These are phyloP conservation scores for Ophiostoma quercus DNA, from an alignment of 2,329 filamentous ascomycete genomes.

Conservation along the genomic window DNA sequence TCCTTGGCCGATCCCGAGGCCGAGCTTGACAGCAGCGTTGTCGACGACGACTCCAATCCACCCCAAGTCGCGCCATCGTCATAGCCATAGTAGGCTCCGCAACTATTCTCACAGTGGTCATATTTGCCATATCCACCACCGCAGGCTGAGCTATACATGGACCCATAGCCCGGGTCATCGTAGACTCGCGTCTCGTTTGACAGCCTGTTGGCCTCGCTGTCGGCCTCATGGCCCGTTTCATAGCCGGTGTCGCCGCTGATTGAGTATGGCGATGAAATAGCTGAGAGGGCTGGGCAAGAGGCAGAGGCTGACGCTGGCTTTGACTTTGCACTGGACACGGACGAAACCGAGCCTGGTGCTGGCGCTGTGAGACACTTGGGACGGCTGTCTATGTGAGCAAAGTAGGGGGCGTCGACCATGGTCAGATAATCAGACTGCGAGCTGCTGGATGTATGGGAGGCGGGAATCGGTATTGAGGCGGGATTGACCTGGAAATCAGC, in stretches of 20 bases:
- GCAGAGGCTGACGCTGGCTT: neutral
- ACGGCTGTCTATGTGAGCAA: neutral
- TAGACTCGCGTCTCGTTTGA: neutral
- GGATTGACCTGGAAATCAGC: neutral
- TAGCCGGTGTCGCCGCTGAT: slow-evolving; percentile 22
- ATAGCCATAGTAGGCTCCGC: neutral
- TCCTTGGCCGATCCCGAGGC: neutral
- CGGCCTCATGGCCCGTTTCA: slow-evolving; percentile 19
- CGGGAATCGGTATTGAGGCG: neutral
- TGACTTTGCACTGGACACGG: neutral
- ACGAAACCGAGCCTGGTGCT: neutral
- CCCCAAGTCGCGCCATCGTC: neutral
- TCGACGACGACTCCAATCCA: neutral
- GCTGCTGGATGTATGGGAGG: neutral
- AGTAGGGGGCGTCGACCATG: neutral
- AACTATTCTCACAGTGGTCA: neutral
- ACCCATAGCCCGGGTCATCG: slow-evolving; percentile 20
- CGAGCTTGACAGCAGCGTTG: neutral
- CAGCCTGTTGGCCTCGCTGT: neutral
- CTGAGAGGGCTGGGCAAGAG: neutral
- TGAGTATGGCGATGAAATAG: slow-evolving; percentile 3
- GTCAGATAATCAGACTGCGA: neutral
- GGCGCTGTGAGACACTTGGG: neutral
- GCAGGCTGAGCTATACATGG: slow-evolving; percentile 2
- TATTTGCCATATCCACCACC: neutral